A percentile compares a stretch with the other conserved stretches of the same genome.
These are phyloP conservation scores for Zalerion maritima DNA, from an alignment of 495 filamentous ascomycete species.

Conservation along the genomic window DNA sequence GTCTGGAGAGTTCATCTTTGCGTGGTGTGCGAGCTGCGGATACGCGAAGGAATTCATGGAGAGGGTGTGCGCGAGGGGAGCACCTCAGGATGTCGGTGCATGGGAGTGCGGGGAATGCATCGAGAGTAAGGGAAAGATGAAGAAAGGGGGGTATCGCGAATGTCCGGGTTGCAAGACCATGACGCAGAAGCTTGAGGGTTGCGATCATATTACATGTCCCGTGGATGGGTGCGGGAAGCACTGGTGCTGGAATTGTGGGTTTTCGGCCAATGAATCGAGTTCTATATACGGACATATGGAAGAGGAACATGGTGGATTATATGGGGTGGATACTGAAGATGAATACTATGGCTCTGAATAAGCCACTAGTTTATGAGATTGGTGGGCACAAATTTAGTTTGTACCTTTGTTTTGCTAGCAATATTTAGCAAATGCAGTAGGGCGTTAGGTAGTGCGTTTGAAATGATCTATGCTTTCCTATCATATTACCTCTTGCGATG, in stretches of 20 bases:
- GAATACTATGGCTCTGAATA: too few relatives aligned
- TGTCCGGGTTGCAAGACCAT: constrained; percentile 20
- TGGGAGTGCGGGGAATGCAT: constrained; percentile 19
- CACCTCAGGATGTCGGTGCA: constrained; percentile 11
- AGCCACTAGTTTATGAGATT: too few relatives aligned
- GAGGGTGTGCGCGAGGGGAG: constrained; percentile 19
- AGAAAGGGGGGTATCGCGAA: constrained; percentile 6
- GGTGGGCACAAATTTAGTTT: too few relatives aligned
- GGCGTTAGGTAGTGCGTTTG: too few relatives aligned
- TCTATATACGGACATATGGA: constrained; percentile 24
- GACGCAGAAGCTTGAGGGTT: constrained; percentile 20
- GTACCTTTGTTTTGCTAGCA: too few relatives aligned
- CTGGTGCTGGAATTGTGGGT: constrained; percentile 25
- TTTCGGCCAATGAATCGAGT: background rate
- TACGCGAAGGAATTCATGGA: constrained; percentile 19
- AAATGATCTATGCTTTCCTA: too few relatives aligned
- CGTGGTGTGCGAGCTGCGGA: constrained; percentile 23
- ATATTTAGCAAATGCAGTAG: too few relatives aligned
- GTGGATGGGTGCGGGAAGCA: constrained; percentile 10
- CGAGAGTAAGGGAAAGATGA: constrained; percentile 2
- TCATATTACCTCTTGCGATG: too few relatives aligned
- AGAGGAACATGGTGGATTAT: constrained; percentile 11
- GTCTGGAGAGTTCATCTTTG: constrained; percentile 24
- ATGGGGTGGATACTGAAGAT: too few relatives aligned
- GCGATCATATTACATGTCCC: constrained; percentile 22